Evolutionary conservation across 2,329 filamentous ascomycete species (phyloP), one percentile per base, ranked within the genome.

Genomic region (Epichloe typhina): DNA sequence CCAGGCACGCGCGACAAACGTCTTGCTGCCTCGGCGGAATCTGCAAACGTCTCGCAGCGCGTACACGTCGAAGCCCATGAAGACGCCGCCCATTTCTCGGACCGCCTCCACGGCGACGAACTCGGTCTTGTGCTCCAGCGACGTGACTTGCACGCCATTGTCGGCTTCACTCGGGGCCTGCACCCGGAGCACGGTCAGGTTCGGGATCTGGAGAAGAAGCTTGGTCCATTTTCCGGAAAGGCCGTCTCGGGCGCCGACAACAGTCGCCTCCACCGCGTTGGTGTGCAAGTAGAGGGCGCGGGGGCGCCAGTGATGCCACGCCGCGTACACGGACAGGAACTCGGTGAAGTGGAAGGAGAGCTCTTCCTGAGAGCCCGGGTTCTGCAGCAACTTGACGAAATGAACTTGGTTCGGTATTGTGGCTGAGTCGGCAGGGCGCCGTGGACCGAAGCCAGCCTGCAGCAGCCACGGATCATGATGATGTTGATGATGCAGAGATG

Each of bases 181-280:
- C 46, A 54, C 17, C 75, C 80, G 62, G 17, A 57, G 55, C 40
- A 61, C 43, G 2, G 36, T 50, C 2, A 64, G 23, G 8, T 45
- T 44, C 7, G 60, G 58, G 1, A 61, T 39, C 3, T 50, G 49
- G 47, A 63, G 55, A 21, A 64, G 46, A n/a, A 55, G 55, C 40
- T 49, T 44, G 7, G 51, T 55, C 62, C 61, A 65, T 43, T 57
- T 59, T 26, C 56, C 56, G 5, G 47, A 41, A 3, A 44, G 26
- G 2, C 53, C 55, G 4, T 37, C 31, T 8, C 51, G 35, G 3
- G 49, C 49, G 23, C 26, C 37, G 8, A 13, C 7, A 5, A 51
- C n/a, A 13, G 44, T 43, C 12, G n/a, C 43, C 6, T 35, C 21
- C 8, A 47, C 36, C 3, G 49, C 49, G 26, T 51, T 47, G 8